phyloP scores from a whole-genome alignment of 176 grass and related monocot genomes.

The Dendrocalamus sinicus region DNA sequence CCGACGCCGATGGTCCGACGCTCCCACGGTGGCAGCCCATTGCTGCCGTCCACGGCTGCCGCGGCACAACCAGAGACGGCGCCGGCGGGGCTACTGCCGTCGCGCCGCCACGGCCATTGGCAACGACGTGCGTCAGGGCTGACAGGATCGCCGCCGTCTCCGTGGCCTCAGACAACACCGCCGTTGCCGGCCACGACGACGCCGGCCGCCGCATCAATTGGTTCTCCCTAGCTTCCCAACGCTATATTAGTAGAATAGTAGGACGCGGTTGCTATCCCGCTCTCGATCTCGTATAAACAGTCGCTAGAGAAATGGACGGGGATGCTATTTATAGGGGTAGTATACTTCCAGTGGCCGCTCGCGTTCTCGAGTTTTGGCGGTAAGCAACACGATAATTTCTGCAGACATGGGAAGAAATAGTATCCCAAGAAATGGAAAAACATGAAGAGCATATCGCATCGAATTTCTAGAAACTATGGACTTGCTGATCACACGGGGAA shows the following conservation, averaged over 20 bases:
- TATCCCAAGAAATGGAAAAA: too few relatives aligned
- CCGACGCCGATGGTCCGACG: not conserved
- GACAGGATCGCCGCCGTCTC: constrained; percentile 47
- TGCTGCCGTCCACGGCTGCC: not conserved
- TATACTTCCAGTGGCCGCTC: too few relatives aligned
- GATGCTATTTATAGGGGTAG: too few relatives aligned
- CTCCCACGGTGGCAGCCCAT: not conserved
- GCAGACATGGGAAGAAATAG: too few relatives aligned
- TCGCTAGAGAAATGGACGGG: too few relatives aligned
- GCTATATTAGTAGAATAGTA: too few relatives aligned
- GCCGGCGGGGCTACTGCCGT: not conserved
- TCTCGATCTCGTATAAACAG: not conserved
- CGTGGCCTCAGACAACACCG: not conserved
- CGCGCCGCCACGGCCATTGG: not conserved
- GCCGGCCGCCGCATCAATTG: not conserved
- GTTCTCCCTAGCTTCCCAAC: not conserved
- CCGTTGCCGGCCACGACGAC: not conserved
- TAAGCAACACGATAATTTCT: too few relatives aligned
- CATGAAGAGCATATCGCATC: too few relatives aligned
- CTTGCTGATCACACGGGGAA: too few relatives aligned
- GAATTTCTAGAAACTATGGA: too few relatives aligned
- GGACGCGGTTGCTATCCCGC: too few relatives aligned
- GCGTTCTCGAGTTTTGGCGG: too few relatives aligned
- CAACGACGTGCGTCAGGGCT: constrained; percentile 43
- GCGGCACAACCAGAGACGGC: not conserved